These are phyloP conservation scores for Fusarium avenaceum DNA, from an alignment of 2,329 filamentous ascomycete genomes.

Conservation along the genomic window DNA sequence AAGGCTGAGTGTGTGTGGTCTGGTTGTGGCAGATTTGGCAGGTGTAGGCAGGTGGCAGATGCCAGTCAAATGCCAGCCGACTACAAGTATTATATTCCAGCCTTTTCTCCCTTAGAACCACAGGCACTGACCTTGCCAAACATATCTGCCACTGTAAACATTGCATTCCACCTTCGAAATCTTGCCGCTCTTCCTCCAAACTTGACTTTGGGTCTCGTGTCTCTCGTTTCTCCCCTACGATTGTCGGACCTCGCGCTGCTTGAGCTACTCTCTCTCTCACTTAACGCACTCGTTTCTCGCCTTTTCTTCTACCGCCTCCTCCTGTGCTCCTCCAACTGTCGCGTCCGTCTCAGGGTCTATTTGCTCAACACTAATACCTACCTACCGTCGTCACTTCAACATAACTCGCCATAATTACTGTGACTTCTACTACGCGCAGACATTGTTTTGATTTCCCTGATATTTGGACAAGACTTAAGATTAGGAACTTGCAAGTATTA, in stretches of 20 bases:
- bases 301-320: conserved; percentile 29
- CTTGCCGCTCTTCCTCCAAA: conserved; percentile 17
- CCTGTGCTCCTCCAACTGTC: conserved; percentile 13
- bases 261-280: conserved; percentile 17
- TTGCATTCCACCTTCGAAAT: conserved; percentile 49
- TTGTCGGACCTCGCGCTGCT: conserved; percentile 23
- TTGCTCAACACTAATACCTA: conserved; percentile 19
- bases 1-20: conserved; percentile 14
- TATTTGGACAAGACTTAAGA: conserved; percentile 25
- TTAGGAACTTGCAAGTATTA: conserved; percentile 49
- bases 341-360: conserved; percentile 24
- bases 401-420: conserved; percentile 12
- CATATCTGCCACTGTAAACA: conserved; percentile 47
- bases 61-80: conserved; percentile 42
- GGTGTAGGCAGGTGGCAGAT: conserved; percentile 44
- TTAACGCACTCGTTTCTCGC: conserved; percentile 26
- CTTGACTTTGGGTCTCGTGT: conserved; percentile 39
- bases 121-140: conserved; percentile 39
- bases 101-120: conserved; percentile 39
- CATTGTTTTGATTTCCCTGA: conserved; percentile 25
- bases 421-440: conserved; percentile 15
- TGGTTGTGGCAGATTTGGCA: conserved; percentile 29
- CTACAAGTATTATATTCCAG: conserved; percentile 36
- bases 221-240: conserved; percentile 26
- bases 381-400: conserved; percentile 5